phyloP scores from a whole-genome alignment of 306 rosid genomes.

The Lablab purpureus region DNA sequence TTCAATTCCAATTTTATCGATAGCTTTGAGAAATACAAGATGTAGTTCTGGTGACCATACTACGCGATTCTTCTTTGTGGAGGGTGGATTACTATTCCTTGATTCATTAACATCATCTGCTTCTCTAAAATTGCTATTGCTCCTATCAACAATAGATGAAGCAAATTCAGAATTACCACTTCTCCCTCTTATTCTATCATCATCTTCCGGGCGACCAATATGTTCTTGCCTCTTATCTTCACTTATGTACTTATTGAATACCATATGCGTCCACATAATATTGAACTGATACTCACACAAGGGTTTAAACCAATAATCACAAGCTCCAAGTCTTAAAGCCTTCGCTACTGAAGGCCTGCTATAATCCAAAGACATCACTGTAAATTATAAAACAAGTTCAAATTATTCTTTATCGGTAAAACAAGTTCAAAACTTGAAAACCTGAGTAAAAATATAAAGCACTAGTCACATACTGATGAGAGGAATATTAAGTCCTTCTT shows the following conservation, averaged over 20 bases:
- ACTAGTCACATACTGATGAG: constrained; percentile 59
- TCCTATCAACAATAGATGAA: not conserved
- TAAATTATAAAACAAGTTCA: not conserved
- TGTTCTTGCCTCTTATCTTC: constrained; percentile 2
- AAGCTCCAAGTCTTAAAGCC: constrained; percentile 62
- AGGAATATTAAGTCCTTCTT: constrained; percentile 64
- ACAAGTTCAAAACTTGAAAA: not conserved
- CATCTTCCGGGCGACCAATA: too few species aligned
- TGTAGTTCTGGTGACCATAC: constrained; percentile 70
- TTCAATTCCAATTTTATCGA: constrained; percentile 66
- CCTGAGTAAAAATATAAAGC: not conserved
- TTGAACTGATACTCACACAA: constrained; percentile 55
- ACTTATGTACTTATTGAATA: constrained; percentile 50
- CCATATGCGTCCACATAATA: constrained; percentile 68
- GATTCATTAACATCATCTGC: too few species aligned
- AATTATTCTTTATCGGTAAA: not conserved
- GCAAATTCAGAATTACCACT: not conserved
- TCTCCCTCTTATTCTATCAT: not conserved
- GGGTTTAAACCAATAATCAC: constrained; percentile 73
- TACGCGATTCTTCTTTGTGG: constrained; percentile 66
- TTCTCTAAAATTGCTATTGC: too few species aligned
- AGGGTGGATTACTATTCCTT: not conserved
- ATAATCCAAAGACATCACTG: constrained; percentile 75
- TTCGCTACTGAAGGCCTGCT: constrained; percentile 48
- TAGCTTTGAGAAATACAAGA: constrained; percentile 59